These are phyloP conservation scores for Gossypium anomalum DNA, from an alignment of 345 rosid genomes.

Conservation along the genomic window DNA sequence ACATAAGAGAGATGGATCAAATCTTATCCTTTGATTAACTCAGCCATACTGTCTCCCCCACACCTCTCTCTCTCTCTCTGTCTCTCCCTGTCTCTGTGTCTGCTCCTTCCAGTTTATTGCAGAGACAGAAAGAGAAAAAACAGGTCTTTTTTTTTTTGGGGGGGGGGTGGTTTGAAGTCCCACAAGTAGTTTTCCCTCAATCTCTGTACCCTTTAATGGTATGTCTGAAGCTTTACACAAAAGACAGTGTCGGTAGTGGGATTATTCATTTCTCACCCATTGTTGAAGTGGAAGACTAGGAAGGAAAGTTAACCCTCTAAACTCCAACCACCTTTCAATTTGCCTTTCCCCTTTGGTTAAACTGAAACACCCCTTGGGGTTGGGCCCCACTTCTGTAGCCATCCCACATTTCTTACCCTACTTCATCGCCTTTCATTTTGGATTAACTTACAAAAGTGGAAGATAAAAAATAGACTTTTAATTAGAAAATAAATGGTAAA, in stretches of 20 bases:
- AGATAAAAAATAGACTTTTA: too few relatives aligned
- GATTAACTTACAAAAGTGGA: too few relatives aligned
- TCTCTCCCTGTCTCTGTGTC: conserved; percentile 2
- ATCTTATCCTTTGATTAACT: not conserved
- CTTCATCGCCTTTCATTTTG: not conserved
- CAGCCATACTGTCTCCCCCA: not conserved
- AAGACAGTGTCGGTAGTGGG: conserved; percentile 30
- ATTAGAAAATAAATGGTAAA: too few relatives aligned
- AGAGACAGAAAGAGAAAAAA: not conserved
- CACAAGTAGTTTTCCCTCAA: not conserved
- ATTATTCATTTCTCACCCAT: not conserved
- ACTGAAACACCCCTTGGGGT: not conserved
- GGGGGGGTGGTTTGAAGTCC: not conserved
- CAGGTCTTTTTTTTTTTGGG: not conserved
- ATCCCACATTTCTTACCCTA: too few relatives aligned
- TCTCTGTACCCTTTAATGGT: conserved; percentile 17
- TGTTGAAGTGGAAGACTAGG: not conserved
- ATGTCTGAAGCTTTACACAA: conserved; percentile 8
- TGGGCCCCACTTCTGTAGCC: not conserved
- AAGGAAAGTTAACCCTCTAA: not conserved
- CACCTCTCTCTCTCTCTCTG: not conserved
- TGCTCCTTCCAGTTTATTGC: not conserved
- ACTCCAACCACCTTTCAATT: not conserved
- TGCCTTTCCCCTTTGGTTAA: not conserved
- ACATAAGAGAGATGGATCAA: conserved; percentile 6